Evolutionary conservation across 768 basidiomycete species (phyloP), one percentile per base, ranked within the genome.

Genomic region (Dioszegia aurantiaca): DNA sequence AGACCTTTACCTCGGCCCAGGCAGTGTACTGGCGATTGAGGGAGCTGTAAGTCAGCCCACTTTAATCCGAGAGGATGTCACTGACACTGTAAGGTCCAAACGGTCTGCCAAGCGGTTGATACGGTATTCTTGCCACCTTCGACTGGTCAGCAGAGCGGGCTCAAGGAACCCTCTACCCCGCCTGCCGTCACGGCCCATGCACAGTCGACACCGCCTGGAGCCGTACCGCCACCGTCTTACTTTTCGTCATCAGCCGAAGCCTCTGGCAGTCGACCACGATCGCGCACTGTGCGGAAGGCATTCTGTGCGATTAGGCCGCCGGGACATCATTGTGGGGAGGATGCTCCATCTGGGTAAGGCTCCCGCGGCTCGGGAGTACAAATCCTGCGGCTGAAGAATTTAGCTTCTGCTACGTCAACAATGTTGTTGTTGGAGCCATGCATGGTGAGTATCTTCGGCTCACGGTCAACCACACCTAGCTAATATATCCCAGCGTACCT

Each of bases 261-360:
- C 9, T 24, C 47, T 36, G 27, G 36, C 28, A 26, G 44, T 24
- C 44, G 44, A 4, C 4, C 44, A 8, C 16, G 12, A 37, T 30
- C 9, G 6, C 36, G 11, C 28, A 10, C 30, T 10, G 53, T 62
- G 42, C 63, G 33, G 23, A 73, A 73, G 8, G 89, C 88, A 0
- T 97, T 97, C 73, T 90, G 89, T 10, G 86, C 85, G 0, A 82
- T 95, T 19, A 79, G 93, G 48, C 93, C 92, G 0, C 93, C 93
- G 0, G 93, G 94, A 1, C 92, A 95, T 79, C 92, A 97, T 66
- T 94, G 92, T 69, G 89, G 89, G 1, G 90, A 92, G 76, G 84
- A 91, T 59, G 83, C 84, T 0, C 94, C 94, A 0, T 86, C 85
- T 10, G 94, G 94, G 65, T 76, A 45, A 63, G 70, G 46, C 3